Base-by-base conservation (phyloP, 2,329 filamentous ascomycete species). In the Aspergillus pseudoterreus region DNA sequence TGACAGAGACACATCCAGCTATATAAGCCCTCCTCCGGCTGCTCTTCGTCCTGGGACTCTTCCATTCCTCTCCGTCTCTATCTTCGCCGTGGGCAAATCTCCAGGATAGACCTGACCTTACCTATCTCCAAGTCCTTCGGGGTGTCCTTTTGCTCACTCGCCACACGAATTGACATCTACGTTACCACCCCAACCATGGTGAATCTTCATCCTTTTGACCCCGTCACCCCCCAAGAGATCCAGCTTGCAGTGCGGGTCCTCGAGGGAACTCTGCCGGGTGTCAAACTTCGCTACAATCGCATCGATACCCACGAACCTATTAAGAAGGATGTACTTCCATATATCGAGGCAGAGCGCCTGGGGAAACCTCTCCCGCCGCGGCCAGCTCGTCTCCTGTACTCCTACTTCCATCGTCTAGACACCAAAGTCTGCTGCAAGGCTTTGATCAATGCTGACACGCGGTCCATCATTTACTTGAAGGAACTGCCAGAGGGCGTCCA, bases 231-330 rank as follows among this genome's bases (percentile, higher is more conserved):
- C 1, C 63, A 60, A 33, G 71, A 73, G 52, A 71, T 73, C 38
- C 61, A 64, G 50, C 55, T 72, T 33, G 71, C 64, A 11, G 64
- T 63, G 6, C 64, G 65, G 44, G 62, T 73, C 43, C 56, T 73
- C 10, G 65, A 71, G 53, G 58, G 63, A 11, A 59, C 67, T 6
- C 71, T 72, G 38, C 66, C 69, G 1, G 67, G 66, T 3, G 64
- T 71, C 2, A 42, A 59, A n/a, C 58, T 76, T 22, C 69, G 73
- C 27, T 84, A 82, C 76, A 88, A 89, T 69, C 80, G 80, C 55
- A 79, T 90, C 44, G 87, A 82, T 11, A 73, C 87, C 4, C 78
- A 84, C 47, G 84, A 87, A 59, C 84, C 85, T 11, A 75, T 77
- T 33, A 88, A 87, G 74, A 72, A 71, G 17, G 74, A 81, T 62